Percentiles rank a stretch among this genome's conserved stretches.
Conservation (phyloP, 1,284 basidiomycete genomes). For the Neotropicomus parvogracilis region DNA sequence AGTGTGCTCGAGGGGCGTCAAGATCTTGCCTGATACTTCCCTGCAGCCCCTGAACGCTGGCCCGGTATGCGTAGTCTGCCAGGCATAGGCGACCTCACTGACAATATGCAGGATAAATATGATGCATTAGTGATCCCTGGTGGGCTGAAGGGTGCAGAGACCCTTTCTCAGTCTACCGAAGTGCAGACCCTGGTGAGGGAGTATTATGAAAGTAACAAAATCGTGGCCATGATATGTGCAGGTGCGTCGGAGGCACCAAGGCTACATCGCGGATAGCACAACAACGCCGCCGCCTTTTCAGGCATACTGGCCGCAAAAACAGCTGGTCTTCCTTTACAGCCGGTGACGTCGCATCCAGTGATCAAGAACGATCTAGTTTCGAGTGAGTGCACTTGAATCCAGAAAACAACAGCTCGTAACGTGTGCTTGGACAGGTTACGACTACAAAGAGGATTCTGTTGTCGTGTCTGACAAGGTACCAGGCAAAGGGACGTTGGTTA, state of each 20-base stretch:
- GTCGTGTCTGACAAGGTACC: slow-evolving; percentile 51
- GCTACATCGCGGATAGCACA: neutral
- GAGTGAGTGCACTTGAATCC: slow-evolving; percentile 36
- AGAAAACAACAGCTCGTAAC: neutral
- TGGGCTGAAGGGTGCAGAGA: slow-evolving; percentile 77
- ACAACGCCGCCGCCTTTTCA: slow-evolving; percentile 24
- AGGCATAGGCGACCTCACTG: neutral
- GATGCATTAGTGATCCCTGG: slow-evolving; percentile 78
- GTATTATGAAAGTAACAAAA: slow-evolving; percentile 59
- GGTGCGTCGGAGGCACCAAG: slow-evolving; percentile 40
- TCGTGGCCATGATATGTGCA: slow-evolving; percentile 82
- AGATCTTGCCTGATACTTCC: slow-evolving; percentile 66
- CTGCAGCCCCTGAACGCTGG: slow-evolving; percentile 43
- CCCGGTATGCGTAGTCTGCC: slow-evolving; percentile 38
- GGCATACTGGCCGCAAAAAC: slow-evolving; percentile 69
- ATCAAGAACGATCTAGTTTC: slow-evolving; percentile 62
- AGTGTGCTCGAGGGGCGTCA: slow-evolving; percentile 70
- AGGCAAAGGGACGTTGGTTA: slow-evolving; percentile 59
- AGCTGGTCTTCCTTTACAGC: slow-evolving; percentile 59
- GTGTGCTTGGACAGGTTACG: slow-evolving; percentile 51
- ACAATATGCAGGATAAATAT: slow-evolving; percentile 47
- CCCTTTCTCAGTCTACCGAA: slow-evolving; percentile 54
- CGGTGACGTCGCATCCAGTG: slow-evolving; percentile 78
- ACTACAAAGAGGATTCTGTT: slow-evolving; percentile 76
- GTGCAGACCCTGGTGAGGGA: slow-evolving; percentile 65